Evolutionary conservation across 2,329 filamentous ascomycete genomes (phyloP), one percentile per base, ranked within the genome.

Genomic region (Fusarium phyllophilum): DNA sequence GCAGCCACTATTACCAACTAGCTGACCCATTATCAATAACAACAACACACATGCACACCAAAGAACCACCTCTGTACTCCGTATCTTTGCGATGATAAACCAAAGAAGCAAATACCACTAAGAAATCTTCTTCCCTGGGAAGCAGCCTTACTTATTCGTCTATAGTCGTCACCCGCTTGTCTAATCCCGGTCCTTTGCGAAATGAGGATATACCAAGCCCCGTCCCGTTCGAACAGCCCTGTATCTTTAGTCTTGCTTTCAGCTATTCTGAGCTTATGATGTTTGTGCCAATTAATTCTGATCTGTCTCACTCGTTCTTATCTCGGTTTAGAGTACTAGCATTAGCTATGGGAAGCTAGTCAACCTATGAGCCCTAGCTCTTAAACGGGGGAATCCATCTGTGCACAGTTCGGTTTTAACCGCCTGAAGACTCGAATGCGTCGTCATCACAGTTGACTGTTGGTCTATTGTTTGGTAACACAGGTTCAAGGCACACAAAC

Each of bases 151-250:
- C 52, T 52, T 26, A 49, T 46, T 36, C 41, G 55, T 51, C 38
- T 36, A 61, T 57, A 63, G 31, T 57, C 22, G 52, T 48, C 63
- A 68, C 68, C 70, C 70, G 44, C 69, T 68, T 73, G 57, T 48
- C 49, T 67, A 63, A 70, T 60, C 64, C 72, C 54, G 67, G 71
- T 55, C 59, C 57, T 68, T 62, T 49, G 73, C 72, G 68, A 78
- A 77, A 78, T 78, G 76, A 78, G 72, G 75, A 77, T 77, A 64
- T 66, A 64, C 75, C 69, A 63, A 64, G 44, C 55, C 45, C 71
- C 58, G 45, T 64, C 56, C 64, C 51, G 49, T 69, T 52, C 48
- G 70, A 55, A 65, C 73, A 72, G 46, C 34, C 42, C 22, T 52
- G 41, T 74, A 66, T 74, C 44, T 49, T 13, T 44, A 31, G 41